Conservation (phyloP, 108 stramenopile species). For the Nitzschia sp. region DNA sequence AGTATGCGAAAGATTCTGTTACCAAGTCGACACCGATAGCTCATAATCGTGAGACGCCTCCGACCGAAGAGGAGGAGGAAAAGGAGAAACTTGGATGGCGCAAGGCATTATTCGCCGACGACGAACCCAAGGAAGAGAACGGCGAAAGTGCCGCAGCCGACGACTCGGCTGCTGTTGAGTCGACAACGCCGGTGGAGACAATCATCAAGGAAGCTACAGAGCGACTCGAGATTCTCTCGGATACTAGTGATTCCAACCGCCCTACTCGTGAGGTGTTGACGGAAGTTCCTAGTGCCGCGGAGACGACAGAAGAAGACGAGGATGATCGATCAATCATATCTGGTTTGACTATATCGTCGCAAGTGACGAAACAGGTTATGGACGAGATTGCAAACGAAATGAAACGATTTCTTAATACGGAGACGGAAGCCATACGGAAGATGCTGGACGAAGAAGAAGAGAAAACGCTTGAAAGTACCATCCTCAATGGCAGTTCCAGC, state of each 20-base stretch:
- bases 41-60: too few relatives aligned
- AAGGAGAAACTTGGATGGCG: too few relatives aligned
- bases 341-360: conserved; percentile 44
- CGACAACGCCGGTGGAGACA: not conserved
- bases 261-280: conserved; percentile 20
- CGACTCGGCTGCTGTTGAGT: too few relatives aligned
- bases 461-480: not conserved
- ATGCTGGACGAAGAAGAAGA: conserved; percentile 46
- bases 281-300: not conserved
- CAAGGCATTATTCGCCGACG: not conserved
- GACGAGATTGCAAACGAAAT: conserved; percentile 30
- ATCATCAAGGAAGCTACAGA: not conserved
- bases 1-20: not conserved
- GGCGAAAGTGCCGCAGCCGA: not conserved
- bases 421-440: conserved; percentile 45
- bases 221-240: not conserved
- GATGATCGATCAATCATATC: conserved; percentile 41
- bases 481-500: not conserved
- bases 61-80: too few relatives aligned
- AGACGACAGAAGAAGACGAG: conserved; percentile 26
- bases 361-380: conserved; percentile 24
- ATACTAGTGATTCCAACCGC: conserved; percentile 1
- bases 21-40: too few relatives aligned
- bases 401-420: conserved; percentile 42
- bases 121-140: too few relatives aligned